A percentile compares a stretch with the other conserved stretches of the same genome.
Conservation (phyloP, 169 alveolate genomes). For the Blepharisma undulans region DNA sequence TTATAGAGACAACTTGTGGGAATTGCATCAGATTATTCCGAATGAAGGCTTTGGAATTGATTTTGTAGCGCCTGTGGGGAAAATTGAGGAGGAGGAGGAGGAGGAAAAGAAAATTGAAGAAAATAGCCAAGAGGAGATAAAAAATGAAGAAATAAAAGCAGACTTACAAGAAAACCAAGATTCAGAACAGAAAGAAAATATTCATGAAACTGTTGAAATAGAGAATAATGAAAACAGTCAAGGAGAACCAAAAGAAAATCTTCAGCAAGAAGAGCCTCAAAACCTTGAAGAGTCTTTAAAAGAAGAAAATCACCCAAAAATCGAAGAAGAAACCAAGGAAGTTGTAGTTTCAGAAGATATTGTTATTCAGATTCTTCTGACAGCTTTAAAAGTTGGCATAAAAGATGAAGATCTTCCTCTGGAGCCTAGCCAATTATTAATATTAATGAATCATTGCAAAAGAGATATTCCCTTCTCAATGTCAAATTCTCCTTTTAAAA, state of each 20-base stretch:
- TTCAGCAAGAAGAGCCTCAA: background rate
- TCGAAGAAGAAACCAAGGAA: slow-evolving; percentile 29
- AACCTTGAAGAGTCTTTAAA: background rate
- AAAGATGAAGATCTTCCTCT: slow-evolving; percentile 46
- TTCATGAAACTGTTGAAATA: background rate
- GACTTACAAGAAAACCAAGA: background rate
- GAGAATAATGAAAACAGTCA: slow-evolving; percentile 6
- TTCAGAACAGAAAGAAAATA: background rate
- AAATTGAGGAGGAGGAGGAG: slow-evolving; percentile 8
- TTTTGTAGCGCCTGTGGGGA: background rate
- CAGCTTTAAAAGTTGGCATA: slow-evolving; percentile 35
- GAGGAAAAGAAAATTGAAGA: background rate
- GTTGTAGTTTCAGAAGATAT: slow-evolving; percentile 30
- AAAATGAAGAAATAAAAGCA: background rate
- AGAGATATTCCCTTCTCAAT: slow-evolving; percentile 11
- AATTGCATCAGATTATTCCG: slow-evolving; percentile 25
- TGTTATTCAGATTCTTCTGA: slow-evolving; percentile 32
- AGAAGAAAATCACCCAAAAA: slow-evolving; percentile 14
- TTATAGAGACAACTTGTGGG: slow-evolving; percentile 52
- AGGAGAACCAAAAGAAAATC: background rate
- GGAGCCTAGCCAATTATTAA: slow-evolving; percentile 45
- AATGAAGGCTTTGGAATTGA: slow-evolving; percentile 29
- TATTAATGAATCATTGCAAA: slow-evolving; percentile 14
- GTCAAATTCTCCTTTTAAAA: slow-evolving; percentile 35
- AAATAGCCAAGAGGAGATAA: background rate